These are phyloP conservation scores for Lotmaria passim DNA, from an alignment of 208 protist species.

Conservation along the genomic window DNA sequence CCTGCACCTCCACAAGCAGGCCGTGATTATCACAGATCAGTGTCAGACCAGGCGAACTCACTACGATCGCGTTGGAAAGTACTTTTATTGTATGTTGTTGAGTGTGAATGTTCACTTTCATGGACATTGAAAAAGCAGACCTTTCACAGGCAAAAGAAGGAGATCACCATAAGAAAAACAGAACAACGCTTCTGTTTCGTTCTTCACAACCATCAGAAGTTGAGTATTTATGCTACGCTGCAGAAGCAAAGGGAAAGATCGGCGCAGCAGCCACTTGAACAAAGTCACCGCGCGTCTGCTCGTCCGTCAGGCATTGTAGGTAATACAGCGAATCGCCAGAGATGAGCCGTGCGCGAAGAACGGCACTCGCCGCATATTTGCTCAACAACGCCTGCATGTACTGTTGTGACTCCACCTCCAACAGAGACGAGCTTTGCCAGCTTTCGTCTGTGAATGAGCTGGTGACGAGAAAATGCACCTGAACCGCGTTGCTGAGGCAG, in stretches of 20 bases:
- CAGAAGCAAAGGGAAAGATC: slow-evolving; percentile 42
- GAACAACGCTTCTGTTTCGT: background rate
- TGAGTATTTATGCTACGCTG: background rate
- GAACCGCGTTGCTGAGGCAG: slow-evolving; percentile 51
- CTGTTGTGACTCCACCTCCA: slow-evolving; percentile 51
- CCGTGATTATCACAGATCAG: no score
- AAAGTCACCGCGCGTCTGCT: slow-evolving; percentile 57
- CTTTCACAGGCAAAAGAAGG: background rate
- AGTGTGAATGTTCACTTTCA: no score
- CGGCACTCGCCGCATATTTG: slow-evolving; percentile 51
- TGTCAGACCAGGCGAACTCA: no score
- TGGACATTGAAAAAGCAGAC: no score
- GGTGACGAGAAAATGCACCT: slow-evolving; percentile 67
- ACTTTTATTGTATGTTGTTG: no score
- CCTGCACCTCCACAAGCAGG: no score
- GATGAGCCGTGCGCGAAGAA: slow-evolving; percentile 44
- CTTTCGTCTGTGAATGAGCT: slow-evolving; percentile 39
- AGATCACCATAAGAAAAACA: slow-evolving; percentile 6
- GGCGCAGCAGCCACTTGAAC: slow-evolving; percentile 61
- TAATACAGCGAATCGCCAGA: slow-evolving; percentile 57
- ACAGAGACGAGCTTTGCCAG: slow-evolving; percentile 38
- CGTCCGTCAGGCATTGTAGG: slow-evolving; percentile 77
- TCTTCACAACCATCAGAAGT: background rate
- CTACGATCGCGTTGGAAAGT: no score
- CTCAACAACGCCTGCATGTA: slow-evolving; percentile 60